Conservation (phyloP, 257 asterid genomes). For the Jaltomata sinuosa region DNA sequence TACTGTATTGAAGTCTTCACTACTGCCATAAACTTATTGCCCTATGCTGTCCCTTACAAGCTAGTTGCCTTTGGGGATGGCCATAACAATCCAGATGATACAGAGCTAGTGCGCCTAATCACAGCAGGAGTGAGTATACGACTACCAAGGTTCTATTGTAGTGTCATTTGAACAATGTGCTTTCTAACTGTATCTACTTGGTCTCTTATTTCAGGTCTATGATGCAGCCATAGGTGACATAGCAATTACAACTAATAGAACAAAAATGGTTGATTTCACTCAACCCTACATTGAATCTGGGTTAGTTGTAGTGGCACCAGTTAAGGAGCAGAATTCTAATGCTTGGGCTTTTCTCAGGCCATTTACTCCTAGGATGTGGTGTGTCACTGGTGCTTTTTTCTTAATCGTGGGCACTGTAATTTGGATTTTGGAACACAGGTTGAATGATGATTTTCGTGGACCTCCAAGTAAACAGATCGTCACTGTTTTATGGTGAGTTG, state of each 20-base stretch:
- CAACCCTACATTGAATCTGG: conserved; percentile 62
- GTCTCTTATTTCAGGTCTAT: conserved; percentile 24
- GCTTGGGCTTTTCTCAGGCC: conserved; percentile 49
- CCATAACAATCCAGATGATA: conserved; percentile 27
- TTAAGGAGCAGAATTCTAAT: conserved; percentile 27
- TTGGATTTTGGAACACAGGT: conserved; percentile 52
- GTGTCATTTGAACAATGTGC: background rate
- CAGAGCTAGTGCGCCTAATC: conserved; percentile 37
- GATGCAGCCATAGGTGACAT: conserved; percentile 58
- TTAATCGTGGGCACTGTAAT: conserved; percentile 34
- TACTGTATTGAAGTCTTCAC: conserved; percentile 50
- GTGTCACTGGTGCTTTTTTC: conserved; percentile 29
- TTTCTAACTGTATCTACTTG: background rate
- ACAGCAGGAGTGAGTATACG: conserved; percentile 33
- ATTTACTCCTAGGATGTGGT: conserved; percentile 43
- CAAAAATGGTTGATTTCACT: conserved; percentile 49
- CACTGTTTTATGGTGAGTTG: conserved; percentile 44
- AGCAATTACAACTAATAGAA: conserved; percentile 44
- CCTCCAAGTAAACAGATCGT: conserved; percentile 42
- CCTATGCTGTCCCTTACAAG: conserved; percentile 47
- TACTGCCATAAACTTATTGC: conserved; percentile 42
- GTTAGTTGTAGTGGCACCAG: conserved; percentile 45
- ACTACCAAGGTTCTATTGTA: background rate
- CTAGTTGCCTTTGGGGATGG: conserved; percentile 44
- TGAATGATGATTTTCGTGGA: conserved; percentile 51